These are phyloP conservation scores for Termitomyces sp. DNA, from an alignment of 768 basidiomycete species.

Conservation along the genomic window DNA sequence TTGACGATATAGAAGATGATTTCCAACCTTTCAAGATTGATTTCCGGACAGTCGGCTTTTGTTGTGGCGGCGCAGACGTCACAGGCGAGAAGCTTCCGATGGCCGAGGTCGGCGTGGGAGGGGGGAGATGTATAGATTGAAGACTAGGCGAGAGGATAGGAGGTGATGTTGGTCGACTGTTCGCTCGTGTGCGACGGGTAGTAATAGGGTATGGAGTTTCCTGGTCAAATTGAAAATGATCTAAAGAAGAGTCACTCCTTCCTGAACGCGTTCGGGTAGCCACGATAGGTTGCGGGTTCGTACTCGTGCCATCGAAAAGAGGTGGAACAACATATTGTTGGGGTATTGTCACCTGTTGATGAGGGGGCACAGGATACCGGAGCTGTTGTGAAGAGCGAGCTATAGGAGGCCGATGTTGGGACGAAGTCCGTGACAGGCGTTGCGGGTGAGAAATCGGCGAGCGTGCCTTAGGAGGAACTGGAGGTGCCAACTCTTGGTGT, in stretches of 20 bases:
- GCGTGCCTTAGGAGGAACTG: slow-evolving; percentile 2
- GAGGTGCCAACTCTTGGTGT: not conserved
- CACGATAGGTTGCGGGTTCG: slow-evolving; percentile 33
- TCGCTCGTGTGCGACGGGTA: slow-evolving; percentile 25
- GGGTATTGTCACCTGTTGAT: slow-evolving; percentile 4
- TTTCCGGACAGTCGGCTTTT: slow-evolving; percentile 49
- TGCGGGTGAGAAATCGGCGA: slow-evolving; percentile 8
- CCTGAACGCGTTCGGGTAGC: slow-evolving; percentile 38
- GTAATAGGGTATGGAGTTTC: slow-evolving; percentile 66
- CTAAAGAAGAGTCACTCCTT: slow-evolving; percentile 30
- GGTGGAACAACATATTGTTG: slow-evolving; percentile 14
- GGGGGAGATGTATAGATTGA: slow-evolving; percentile 9
- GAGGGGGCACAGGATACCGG: slow-evolving; percentile 1
- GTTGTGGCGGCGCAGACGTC: slow-evolving; percentile 29
- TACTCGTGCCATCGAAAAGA: slow-evolving; percentile 13
- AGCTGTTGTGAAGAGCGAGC: not conserved
- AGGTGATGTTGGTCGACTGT: slow-evolving; percentile 24
- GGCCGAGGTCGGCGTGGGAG: slow-evolving; percentile 15
- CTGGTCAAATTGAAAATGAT: slow-evolving; percentile 67
- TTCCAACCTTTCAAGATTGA: slow-evolving; percentile 73
- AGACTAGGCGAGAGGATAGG: slow-evolving; percentile 28
- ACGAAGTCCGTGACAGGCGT: not conserved
- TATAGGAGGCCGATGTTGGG: slow-evolving; percentile 3
- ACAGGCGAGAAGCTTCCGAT: slow-evolving; percentile 13
- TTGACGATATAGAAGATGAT: slow-evolving; percentile 41